These are phyloP conservation scores for Pythium brassicae DNA, from an alignment of 352 stramenopile genomes.

Conservation along the genomic window DNA sequence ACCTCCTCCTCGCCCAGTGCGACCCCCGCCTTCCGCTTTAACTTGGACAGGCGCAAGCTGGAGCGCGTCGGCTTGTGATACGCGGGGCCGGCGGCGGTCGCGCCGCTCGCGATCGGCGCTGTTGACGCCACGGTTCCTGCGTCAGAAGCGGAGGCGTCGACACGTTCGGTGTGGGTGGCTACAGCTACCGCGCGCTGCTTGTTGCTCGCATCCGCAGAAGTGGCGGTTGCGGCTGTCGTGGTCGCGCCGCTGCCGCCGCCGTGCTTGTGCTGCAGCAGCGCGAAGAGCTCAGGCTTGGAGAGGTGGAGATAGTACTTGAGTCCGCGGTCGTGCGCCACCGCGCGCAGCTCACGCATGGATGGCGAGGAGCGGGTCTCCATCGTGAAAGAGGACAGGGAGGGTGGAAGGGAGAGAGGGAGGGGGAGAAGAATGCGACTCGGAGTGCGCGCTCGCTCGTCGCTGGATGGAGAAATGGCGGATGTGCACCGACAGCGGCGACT, in stretches of 20 bases:
- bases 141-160: no score
- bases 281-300: slow-evolving; percentile 77
- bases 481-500: no score
- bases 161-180: no score
- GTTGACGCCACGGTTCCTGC: no score
- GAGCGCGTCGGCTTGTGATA: slow-evolving; percentile 34
- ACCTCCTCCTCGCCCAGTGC: slow-evolving; percentile 18
- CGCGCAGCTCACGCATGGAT: slow-evolving; percentile 73
- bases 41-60: slow-evolving; percentile 50
- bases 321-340: slow-evolving; percentile 60
- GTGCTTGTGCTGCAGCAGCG: slow-evolving; percentile 72
- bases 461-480: no score
- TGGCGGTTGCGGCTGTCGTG: not conserved
- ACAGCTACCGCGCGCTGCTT: no score
- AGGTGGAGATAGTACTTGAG: slow-evolving; percentile 84
- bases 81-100: no score
- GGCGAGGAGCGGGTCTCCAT: slow-evolving; percentile 85
- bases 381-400: not conserved
- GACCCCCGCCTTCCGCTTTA: slow-evolving; percentile 51
- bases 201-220: slow-evolving; percentile 1
- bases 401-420: not conserved
- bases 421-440: not conserved
- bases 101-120: no score
- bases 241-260: slow-evolving; percentile 32
- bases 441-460: no score